Evolutionary conservation across 164 flowering plant genomes (phyloP).

Genomic region (Kalanchoe fedtschenkoi): DNA sequence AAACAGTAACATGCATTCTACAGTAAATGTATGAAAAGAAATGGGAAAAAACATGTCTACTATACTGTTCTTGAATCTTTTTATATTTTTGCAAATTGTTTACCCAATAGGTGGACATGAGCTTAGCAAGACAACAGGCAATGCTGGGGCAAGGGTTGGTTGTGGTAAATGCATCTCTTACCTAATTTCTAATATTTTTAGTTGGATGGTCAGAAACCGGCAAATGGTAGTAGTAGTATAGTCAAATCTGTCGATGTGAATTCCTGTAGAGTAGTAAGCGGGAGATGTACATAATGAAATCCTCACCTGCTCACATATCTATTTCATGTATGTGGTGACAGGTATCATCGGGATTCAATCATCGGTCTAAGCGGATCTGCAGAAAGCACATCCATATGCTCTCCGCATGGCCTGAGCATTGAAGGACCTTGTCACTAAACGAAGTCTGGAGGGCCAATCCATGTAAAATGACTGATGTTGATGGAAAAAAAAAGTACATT

Average conservation of each 20-base stretch:
- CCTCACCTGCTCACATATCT: neutral
- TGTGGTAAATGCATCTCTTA: slow-evolving; percentile 39
- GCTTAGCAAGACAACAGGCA: slow-evolving; percentile 85
- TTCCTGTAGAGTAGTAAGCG: neutral
- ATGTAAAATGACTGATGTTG: neutral
- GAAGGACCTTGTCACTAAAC: neutral
- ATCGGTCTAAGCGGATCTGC: neutral
- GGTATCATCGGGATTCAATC: slow-evolving; percentile 1
- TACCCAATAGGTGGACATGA: slow-evolving; percentile 69
- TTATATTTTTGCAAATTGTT: neutral
- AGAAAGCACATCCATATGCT: neutral
- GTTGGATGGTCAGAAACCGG: too few relatives aligned
- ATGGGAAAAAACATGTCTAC: too few relatives aligned
- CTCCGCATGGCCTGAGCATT: neutral
- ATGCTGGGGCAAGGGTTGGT: slow-evolving; percentile 87
- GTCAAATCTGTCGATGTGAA: neutral
- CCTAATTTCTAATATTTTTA: too few relatives aligned
- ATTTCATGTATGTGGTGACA: neutral
- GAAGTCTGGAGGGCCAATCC: neutral
- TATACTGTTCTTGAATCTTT: neutral
- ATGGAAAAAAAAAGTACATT: too few relatives aligned
- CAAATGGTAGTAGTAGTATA: too few relatives aligned
- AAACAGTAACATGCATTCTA: neutral
- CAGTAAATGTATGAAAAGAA: neutral
- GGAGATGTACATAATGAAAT: neutral